Evolutionary conservation across 176 grass and related monocot species (phyloP), one percentile per base, ranked within the genome.

Genomic region (Triticum timopheevii): DNA sequence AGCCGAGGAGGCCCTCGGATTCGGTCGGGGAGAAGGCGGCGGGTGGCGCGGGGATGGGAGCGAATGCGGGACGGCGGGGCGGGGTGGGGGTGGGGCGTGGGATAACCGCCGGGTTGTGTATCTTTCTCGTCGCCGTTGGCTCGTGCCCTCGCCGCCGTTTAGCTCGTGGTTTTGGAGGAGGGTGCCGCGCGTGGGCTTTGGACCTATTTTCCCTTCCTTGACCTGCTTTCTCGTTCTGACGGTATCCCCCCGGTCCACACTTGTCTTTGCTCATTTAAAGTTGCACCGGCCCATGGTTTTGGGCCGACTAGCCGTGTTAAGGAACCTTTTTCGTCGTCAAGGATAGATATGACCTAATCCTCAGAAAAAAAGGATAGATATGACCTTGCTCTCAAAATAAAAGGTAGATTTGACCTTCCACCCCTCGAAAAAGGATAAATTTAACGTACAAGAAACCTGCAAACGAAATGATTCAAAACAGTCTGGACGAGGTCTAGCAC

Each of bases 101-200:
- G 20, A 31, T 72, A 72, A 23, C 77, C 82, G 82, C 71, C 82
- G 77, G 82, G 73, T 49, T 27, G 5, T 27, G 5, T 61, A 81
- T 84, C 84, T 66, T 27, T 80, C 85, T 88, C 70, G 80, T 61
- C 80, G 80, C 74, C 75, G 80, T 87, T 80, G 83, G 87, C 76
- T 84, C 73, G 36, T 27, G 80, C 44, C 27, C 74, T 83, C 89
- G 80, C 81, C 85, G 82, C 76, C 67, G 66, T 78, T 52, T 63
- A 40, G 65, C 64, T 76, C 73, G 15, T 52, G 45, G 62, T 68
- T 79, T 50, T 69, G 31, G 67, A 66, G 77, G 15, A 33, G 25
- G 72, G 72, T 17, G 74, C 47, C 30, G 73, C 73, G 44, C 44
- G 44, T 52, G 44, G 73, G 73, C 73, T 76, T 76, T 76, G 44